Percentiles rank a stretch among this genome's conserved stretches.
Conservation (phyloP, 352 stramenopile species). For the Lagenidium giganteum region DNA sequence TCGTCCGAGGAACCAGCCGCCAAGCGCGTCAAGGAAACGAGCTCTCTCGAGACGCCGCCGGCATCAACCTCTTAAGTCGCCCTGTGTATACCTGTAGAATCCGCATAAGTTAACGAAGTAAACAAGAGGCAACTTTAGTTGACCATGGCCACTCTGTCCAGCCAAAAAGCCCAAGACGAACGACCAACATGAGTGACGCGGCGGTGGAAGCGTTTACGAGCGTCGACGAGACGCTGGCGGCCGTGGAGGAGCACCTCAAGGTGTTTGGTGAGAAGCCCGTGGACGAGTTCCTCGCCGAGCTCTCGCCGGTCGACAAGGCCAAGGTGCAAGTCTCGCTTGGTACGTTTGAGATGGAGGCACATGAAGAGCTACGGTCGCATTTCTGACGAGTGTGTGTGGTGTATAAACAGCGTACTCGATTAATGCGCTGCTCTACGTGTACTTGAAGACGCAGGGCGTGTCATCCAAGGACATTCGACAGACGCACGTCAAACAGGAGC, state of each 20-base stretch:
- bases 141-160: conserved; percentile 6
- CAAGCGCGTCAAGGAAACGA: conserved; percentile 23
- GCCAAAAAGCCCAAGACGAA: conserved; percentile 17
- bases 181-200: conserved; percentile 42
- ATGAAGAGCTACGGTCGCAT: not conserved
- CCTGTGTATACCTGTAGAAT: conserved; percentile 1
- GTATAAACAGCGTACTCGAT: conserved; percentile 70
- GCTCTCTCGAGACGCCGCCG: no score
- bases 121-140: conserved; percentile 8
- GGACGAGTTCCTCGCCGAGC: conserved; percentile 50
- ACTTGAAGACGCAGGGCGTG: conserved; percentile 83
- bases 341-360: conserved; percentile 19
- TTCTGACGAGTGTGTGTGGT: conserved; percentile 1
- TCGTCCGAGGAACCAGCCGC: conserved; percentile 11
- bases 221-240: conserved; percentile 75
- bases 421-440: conserved; percentile 85
- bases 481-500: conserved; percentile 87
- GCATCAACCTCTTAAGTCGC: no score
- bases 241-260: conserved; percentile 66
- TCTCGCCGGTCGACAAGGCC: conserved; percentile 67
- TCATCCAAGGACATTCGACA: conserved; percentile 85
- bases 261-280: conserved; percentile 48
- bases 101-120: not conserved
- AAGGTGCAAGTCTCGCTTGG: conserved; percentile 82
- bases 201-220: conserved; percentile 54